These are phyloP conservation scores for Nepenthes gracilis DNA, from an alignment of 148 eudicot species.

Conservation along the genomic window DNA sequence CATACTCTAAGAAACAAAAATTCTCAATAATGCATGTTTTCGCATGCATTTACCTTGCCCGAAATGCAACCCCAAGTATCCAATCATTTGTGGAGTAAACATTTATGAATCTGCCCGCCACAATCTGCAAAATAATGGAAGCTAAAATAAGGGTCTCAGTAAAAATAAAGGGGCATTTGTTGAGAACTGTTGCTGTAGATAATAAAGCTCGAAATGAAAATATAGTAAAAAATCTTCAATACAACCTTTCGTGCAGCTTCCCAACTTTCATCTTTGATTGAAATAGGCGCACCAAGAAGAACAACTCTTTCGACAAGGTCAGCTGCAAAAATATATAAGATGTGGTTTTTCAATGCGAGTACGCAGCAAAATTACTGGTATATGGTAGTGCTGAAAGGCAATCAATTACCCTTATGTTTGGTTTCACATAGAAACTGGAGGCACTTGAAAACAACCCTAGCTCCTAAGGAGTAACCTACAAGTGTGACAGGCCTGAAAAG, in stretches of 20 bases:
- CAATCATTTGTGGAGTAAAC: slow-evolving; percentile 84
- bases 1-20: no score
- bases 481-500: slow-evolving; percentile 93
- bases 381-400: neutral
- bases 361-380: neutral
- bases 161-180: neutral
- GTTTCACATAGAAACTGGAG: slow-evolving; percentile 61
- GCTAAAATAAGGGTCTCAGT: neutral
- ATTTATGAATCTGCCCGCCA: slow-evolving; percentile 90
- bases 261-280: slow-evolving; percentile 82
- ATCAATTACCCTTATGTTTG: slow-evolving; percentile 41
- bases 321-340: slow-evolving; percentile 34
- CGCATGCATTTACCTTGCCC: slow-evolving; percentile 25
- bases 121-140: slow-evolving; percentile 44
- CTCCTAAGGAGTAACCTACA: slow-evolving; percentile 94
- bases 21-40: neutral
- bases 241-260: slow-evolving; percentile 76
- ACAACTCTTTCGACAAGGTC: slow-evolving; percentile 91
- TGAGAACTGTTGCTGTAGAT: neutral
- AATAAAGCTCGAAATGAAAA: neutral
- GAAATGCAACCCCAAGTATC: slow-evolving; percentile 97
- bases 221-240: neutral
- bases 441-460: slow-evolving; percentile 87
- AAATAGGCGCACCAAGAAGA: slow-evolving; percentile 84
- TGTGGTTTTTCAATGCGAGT: slow-evolving; percentile 3